Conservation (phyloP, 192 early-diverging fungal species). For the Rhizoclosmatium globosum region DNA sequence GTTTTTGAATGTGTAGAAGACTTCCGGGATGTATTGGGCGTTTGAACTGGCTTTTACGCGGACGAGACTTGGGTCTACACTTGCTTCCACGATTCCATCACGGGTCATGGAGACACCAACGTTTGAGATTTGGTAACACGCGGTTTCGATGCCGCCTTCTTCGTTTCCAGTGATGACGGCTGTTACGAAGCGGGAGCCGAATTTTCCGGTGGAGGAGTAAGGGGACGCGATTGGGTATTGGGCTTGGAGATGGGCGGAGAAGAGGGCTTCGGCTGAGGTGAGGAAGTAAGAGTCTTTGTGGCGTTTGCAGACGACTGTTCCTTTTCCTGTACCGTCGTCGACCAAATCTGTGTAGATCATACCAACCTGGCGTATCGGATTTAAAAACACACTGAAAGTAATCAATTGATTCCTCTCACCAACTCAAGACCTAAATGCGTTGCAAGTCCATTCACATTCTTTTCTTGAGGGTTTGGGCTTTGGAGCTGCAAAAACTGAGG, state of each 20-base stretch:
- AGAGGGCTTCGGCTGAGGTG: constrained; percentile 86
- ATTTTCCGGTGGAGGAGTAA: constrained; percentile 80
- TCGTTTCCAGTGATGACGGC: constrained; percentile 89
- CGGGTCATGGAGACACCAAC: constrained; percentile 87
- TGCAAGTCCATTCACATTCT: constrained; percentile 49
- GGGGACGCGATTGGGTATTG: constrained; percentile 72
- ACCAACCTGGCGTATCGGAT: constrained; percentile 61
- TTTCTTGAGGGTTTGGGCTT: constrained; percentile 46
- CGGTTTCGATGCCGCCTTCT: constrained; percentile 86
- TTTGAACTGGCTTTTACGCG: constrained; percentile 77
- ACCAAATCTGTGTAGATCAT: constrained; percentile 94
- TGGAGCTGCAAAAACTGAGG: constrained; percentile 73
- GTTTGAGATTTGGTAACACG: constrained; percentile 92
- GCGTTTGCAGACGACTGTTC: constrained; percentile 87
- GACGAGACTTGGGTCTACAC: constrained; percentile 85
- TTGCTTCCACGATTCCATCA: constrained; percentile 92
- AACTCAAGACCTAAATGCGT: constrained; percentile 49
- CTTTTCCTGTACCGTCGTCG: constrained; percentile 79
- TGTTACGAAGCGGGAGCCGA: constrained; percentile 94
- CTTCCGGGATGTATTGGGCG: constrained; percentile 92
- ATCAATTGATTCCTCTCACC: constrained; percentile 27
- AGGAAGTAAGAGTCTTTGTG: constrained; percentile 94
- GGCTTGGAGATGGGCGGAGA: constrained; percentile 86
- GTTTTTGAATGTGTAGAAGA: constrained; percentile 97
- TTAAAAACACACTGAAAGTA: constrained; percentile 21